phyloP scores from a whole-genome alignment of 2,329 filamentous ascomycete genomes.

The Aureobasidium pullulans region DNA sequence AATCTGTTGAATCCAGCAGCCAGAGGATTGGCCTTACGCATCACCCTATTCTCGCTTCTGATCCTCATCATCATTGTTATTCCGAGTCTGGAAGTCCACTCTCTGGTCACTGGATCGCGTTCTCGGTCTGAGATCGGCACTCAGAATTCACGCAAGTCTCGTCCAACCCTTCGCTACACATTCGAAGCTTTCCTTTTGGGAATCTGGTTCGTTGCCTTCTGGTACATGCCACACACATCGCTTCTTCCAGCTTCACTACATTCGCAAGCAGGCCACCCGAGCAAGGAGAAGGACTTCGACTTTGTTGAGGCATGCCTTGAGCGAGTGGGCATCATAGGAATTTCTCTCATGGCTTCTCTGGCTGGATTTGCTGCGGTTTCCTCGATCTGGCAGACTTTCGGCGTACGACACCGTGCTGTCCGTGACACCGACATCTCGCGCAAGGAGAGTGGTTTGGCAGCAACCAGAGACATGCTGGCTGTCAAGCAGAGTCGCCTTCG shows the following conservation, averaged over 20 bases:
- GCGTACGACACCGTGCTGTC: conserved; percentile 53
- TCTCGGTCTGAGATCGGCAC: neutral
- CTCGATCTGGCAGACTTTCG: conserved; percentile 77
- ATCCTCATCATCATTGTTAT: conserved; percentile 67
- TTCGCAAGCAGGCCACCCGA: conserved; percentile 15
- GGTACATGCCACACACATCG: conserved; percentile 44
- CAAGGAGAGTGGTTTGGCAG: conserved; percentile 71
- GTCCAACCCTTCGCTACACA: conserved; percentile 1
- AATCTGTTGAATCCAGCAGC: conserved; percentile 64
- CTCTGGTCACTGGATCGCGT: conserved; percentile 43
- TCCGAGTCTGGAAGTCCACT: conserved; percentile 70
- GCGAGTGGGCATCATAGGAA: conserved; percentile 75
- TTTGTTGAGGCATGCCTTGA: conserved; percentile 52
- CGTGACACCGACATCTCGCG: conserved; percentile 63
- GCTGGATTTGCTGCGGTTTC: conserved; percentile 86
- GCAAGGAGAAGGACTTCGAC: conserved; percentile 32
- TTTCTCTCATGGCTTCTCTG: conserved; percentile 78
- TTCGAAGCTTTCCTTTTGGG: conserved; percentile 57
- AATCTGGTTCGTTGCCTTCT: conserved; percentile 67
- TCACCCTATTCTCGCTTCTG: conserved; percentile 64
- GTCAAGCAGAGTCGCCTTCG: conserved; percentile 67
- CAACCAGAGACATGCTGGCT: conserved; percentile 70
- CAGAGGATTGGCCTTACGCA: conserved; percentile 58
- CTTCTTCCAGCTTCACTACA: conserved; percentile 33
- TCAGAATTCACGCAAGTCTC: neutral